Percentiles rank a stretch among this genome's conserved stretches.
phyloP scores from a whole-genome alignment of 2,329 filamentous ascomycete genomes.

The Colletotrichum gigasporum region DNA sequence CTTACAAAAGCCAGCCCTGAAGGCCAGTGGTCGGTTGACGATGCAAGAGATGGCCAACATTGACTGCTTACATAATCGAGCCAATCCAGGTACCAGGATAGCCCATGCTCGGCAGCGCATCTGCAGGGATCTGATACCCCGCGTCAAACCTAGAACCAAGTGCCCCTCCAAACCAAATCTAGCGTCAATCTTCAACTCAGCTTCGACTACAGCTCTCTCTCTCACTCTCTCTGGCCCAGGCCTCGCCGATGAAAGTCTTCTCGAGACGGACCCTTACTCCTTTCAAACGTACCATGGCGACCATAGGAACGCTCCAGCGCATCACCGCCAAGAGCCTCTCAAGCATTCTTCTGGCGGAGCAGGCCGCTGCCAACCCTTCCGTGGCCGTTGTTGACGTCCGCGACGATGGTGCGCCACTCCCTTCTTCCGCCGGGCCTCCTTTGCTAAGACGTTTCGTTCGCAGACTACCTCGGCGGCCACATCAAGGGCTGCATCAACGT shows the following conservation, averaged over 20 bases:
- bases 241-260: background rate
- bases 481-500: conserved; percentile 82
- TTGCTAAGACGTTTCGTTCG: background rate
- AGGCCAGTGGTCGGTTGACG: too few species aligned
- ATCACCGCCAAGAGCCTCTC: conserved; percentile 77
- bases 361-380: conserved; percentile 48
- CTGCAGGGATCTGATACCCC: background rate
- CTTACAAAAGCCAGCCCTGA: too few species aligned
- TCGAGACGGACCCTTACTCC: background rate
- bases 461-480: conserved; percentile 91
- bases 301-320: conserved; percentile 70
- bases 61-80: background rate
- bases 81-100: background rate
- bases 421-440: background rate
- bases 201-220: background rate
- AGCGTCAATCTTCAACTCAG: background rate
- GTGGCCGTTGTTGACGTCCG: conserved; percentile 89
- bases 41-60: too few species aligned
- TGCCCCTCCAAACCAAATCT: background rate
- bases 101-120: background rate
- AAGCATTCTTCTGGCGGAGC: conserved; percentile 65
- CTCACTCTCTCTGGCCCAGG: background rate
- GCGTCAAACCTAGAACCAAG: conserved; percentile 7
- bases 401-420: conserved; percentile 70
- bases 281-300: conserved; percentile 51